Conservation (phyloP, 768 basidiomycete species). For the Suillus alpinus region DNA sequence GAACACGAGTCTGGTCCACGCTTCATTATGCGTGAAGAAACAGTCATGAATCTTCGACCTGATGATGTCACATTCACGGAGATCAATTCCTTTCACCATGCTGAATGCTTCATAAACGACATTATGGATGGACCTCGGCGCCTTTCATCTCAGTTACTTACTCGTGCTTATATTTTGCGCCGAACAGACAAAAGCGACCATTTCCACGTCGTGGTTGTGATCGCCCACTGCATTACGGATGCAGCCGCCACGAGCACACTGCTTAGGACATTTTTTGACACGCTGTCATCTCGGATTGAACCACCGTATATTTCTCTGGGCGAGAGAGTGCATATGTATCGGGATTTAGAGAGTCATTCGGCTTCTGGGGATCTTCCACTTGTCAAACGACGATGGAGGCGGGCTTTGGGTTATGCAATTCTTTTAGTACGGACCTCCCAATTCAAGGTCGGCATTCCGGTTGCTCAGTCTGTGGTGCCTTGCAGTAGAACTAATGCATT, state of each 20-base stretch:
- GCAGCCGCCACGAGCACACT: conserved; percentile 44
- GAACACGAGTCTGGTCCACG: conserved; percentile 23
- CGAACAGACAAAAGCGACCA: conserved; percentile 35
- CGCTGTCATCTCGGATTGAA: conserved; percentile 23
- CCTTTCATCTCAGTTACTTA: conserved; percentile 40
- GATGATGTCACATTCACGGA: conserved; percentile 39
- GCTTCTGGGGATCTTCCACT: conserved; percentile 28
- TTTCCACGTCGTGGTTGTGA: conserved; percentile 42
- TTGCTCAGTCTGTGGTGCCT: not conserved
- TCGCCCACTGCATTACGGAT: conserved; percentile 52
- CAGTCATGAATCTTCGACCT: conserved; percentile 23
- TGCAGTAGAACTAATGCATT: conserved; percentile 2
- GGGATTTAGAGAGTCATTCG: conserved; percentile 37
- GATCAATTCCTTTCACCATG: conserved; percentile 37
- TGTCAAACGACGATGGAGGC: conserved; percentile 43
- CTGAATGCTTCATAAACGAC: conserved; percentile 27
- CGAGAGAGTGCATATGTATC: conserved; percentile 38
- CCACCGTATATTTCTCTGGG: conserved; percentile 22
- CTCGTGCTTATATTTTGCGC: conserved; percentile 40
- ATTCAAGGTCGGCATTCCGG: conserved; percentile 31
- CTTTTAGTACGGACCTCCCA: conserved; percentile 27
- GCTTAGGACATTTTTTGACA: conserved; percentile 42
- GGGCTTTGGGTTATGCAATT: conserved; percentile 41
- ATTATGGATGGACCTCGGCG: conserved; percentile 32
- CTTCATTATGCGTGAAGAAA: conserved; percentile 42